A percentile compares a stretch with the other conserved stretches of the same genome.
phyloP scores from a whole-genome alignment of 257 asterid genomes.

The Oldenlandia corymbosa region DNA sequence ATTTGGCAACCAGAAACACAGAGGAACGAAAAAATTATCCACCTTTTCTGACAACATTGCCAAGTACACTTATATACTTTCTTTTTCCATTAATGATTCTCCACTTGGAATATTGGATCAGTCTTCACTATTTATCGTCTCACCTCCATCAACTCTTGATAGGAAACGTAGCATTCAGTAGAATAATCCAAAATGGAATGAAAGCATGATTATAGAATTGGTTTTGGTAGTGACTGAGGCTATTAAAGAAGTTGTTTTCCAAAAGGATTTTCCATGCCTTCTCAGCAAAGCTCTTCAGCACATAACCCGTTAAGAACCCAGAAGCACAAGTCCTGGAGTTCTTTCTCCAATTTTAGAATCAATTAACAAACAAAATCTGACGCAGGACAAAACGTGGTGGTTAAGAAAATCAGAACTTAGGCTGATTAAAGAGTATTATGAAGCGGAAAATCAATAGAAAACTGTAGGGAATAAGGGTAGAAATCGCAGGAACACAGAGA shows the following conservation, averaged over 20 bases:
- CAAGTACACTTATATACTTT: background rate
- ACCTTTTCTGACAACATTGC: background rate
- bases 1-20: background rate
- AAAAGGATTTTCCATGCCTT: too few relatives aligned
- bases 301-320: background rate
- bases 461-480: too few relatives aligned
- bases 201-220: background rate
- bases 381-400: too few relatives aligned
- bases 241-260: background rate
- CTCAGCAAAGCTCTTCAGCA: background rate
- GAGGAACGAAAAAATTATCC: background rate
- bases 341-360: background rate
- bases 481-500: too few relatives aligned
- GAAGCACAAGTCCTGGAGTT: background rate
- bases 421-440: too few relatives aligned
- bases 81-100: background rate
- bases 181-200: background rate
- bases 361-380: background rate
- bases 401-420: too few relatives aligned
- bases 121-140: background rate
- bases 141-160: background rate
- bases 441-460: too few relatives aligned
- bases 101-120: background rate
- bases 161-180: background rate
- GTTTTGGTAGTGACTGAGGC: background rate